A percentile compares a stretch with the other conserved stretches of the same genome.
Evolutionary conservation across 2,329 filamentous ascomycete species (phyloP).

Genomic region (Bipolaris victoriae): DNA sequence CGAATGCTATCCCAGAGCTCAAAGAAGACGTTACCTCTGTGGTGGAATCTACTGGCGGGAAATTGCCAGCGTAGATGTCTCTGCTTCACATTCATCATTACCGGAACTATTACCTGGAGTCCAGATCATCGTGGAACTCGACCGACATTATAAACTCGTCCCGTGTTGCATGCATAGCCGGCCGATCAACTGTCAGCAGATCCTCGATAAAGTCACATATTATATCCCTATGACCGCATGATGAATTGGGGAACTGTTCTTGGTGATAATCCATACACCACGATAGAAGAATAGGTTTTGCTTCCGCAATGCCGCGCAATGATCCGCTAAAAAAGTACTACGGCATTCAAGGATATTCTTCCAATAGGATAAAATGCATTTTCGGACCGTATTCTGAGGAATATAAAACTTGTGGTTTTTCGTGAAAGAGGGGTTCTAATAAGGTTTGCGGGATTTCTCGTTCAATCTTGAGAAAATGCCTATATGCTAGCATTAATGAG

Average conservation of each 20-base stretch:
- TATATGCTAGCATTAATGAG: neutral
- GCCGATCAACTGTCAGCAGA: no score
- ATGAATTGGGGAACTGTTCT: no score
- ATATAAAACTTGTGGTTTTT: neutral
- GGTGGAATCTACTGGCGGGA: slow-evolving; percentile 54
- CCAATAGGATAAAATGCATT: neutral
- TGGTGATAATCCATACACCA: neutral
- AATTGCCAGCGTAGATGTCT: slow-evolving; percentile 19
- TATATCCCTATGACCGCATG: neutral
- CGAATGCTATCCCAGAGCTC: slow-evolving; percentile 63
- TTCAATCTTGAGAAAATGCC: neutral
- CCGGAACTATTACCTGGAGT: neutral
- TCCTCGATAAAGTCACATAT: neutral
- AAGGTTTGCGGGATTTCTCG: neutral
- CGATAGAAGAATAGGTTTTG: neutral
- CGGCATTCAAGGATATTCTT: neutral
- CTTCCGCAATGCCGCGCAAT: neutral
- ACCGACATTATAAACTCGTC: neutral
- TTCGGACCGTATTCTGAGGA: neutral
- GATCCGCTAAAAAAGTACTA: neutral
- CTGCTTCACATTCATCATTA: neutral
- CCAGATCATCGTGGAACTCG: neutral
- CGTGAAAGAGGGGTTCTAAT: neutral
- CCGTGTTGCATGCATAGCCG: neutral
- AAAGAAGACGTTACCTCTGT: slow-evolving; percentile 60